A percentile compares a stretch with the other conserved stretches of the same genome.
These are phyloP conservation scores for Ganoderma multipileum DNA, from an alignment of 1,284 basidiomycete genomes.

Conservation along the genomic window DNA sequence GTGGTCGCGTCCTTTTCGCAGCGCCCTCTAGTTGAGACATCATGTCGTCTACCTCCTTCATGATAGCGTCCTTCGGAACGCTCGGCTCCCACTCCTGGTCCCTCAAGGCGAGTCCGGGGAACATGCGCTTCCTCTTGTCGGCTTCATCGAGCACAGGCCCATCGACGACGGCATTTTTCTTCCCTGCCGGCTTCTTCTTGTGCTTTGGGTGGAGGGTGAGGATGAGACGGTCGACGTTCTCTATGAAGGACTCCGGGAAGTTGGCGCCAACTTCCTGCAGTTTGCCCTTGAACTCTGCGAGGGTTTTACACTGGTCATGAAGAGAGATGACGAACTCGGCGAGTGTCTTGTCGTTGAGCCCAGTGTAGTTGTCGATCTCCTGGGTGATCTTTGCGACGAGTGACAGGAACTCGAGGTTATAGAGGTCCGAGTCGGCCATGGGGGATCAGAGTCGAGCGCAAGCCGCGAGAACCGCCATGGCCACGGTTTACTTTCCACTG, in stretches of 20 bases:
- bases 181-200: conserved; percentile 72
- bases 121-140: conserved; percentile 84
- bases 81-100: conserved; percentile 70
- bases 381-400: conserved; percentile 89
- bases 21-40: conserved; percentile 79
- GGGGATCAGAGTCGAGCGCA: conserved; percentile 16
- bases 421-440: conserved; percentile 81
- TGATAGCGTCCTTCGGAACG: conserved; percentile 60
- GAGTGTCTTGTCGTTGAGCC: conserved; percentile 87
- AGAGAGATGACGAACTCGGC: conserved; percentile 96
- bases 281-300: conserved; percentile 83
- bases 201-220: conserved; percentile 96
- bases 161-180: conserved; percentile 43
- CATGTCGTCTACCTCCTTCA: conserved; percentile 87
- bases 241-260: conserved; percentile 90
- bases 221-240: conserved; percentile 94
- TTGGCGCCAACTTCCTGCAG: conserved; percentile 84
- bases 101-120: conserved; percentile 90
- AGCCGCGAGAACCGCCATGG: background rate
- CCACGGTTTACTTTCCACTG: background rate
- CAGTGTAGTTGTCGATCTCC: conserved; percentile 89
- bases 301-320: conserved; percentile 84
- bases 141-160: conserved; percentile 59
- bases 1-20: conserved; percentile 62
- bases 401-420: conserved; percentile 91